A percentile compares a stretch with the other conserved stretches of the same genome.
Evolutionary conservation across 129 eudicot genomes (phyloP).

Genomic region (Flaveria ramosissima): DNA sequence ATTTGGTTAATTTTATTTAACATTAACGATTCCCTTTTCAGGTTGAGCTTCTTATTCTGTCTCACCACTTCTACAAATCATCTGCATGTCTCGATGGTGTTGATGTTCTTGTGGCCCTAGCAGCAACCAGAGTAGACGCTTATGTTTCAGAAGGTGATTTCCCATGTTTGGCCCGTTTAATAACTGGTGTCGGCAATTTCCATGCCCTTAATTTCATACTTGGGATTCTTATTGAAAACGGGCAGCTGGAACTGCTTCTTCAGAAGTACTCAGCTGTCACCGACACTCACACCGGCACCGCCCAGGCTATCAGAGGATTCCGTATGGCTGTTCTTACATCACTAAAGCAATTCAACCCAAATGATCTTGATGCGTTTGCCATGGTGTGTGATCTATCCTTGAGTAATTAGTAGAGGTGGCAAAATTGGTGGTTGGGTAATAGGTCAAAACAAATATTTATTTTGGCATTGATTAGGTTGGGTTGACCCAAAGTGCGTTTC

Average conservation of each 20-base stretch:
- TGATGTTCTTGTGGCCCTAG: constrained; percentile 97
- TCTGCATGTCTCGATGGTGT: constrained; percentile 99
- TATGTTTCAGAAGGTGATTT: constrained; percentile 96
- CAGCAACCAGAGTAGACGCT: constrained; percentile 94
- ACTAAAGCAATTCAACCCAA: constrained; percentile 81
- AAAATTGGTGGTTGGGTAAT: not conserved
- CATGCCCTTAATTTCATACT: constrained; percentile 97
- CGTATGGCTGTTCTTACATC: constrained; percentile 96
- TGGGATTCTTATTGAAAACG: constrained; percentile 91
- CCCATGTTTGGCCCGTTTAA: constrained; percentile 90
- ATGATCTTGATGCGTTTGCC: constrained; percentile 91
- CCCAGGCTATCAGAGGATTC: constrained; percentile 89
- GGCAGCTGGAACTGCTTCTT: constrained; percentile 92
- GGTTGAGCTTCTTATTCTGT: constrained; percentile 97
- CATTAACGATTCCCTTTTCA: constrained; percentile 34
- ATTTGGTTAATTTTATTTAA: constrained; percentile 7
- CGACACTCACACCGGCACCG: constrained; percentile 75
- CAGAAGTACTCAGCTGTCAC: constrained; percentile 96
- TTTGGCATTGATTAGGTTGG: not conserved
- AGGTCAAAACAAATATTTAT: not conserved
- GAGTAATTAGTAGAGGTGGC: constrained; percentile 5
- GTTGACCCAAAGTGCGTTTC: not conserved
- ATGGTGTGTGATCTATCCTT: constrained; percentile 56
- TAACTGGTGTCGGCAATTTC: constrained; percentile 98
- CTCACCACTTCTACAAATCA: constrained; percentile 97